A percentile compares a stretch with the other conserved stretches of the same genome.
Evolutionary conservation across 2,329 filamentous ascomycete species (phyloP).

Genomic region (Fusarium siculi): DNA sequence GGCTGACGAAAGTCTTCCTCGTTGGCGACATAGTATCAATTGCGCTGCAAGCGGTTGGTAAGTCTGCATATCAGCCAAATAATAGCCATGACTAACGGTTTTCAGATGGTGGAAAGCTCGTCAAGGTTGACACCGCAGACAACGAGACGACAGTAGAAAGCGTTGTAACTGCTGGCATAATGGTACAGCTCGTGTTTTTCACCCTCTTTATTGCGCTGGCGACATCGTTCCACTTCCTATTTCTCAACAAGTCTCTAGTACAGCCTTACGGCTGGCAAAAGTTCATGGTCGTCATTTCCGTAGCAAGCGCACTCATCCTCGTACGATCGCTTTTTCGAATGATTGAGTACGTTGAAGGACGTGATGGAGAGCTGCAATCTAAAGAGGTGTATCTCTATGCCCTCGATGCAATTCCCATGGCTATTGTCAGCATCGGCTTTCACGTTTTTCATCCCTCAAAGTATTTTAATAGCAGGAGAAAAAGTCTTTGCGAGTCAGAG

Average conservation of each 20-base stretch:
- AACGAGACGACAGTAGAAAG: not conserved
- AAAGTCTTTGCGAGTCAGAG: too few species aligned
- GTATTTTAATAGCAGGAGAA: too few species aligned
- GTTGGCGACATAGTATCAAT: constrained; percentile 1
- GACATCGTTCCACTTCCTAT: not conserved
- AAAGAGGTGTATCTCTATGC: not conserved
- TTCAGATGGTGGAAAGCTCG: not conserved
- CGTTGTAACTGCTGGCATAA: not conserved
- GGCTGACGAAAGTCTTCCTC: not conserved
- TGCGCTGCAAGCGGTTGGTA: not conserved
- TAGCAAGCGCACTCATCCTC: not conserved
- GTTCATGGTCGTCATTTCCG: not conserved
- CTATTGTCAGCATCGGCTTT: too few species aligned
- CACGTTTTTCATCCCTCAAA: too few species aligned
- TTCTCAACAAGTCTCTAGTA: not conserved
- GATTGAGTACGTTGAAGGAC: not conserved
- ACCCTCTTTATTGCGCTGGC: not conserved
- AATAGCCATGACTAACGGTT: not conserved
- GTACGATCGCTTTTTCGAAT: not conserved
- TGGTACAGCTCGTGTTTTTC: constrained; percentile 1
- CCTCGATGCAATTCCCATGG: too few species aligned
- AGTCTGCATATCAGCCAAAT: too few species aligned
- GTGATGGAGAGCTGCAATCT: not conserved
- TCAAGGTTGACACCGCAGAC: not conserved
- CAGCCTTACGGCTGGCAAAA: not conserved